These are phyloP conservation scores for Lagenidium giganteum DNA, from an alignment of 352 stramenopile genomes.

Conservation along the genomic window DNA sequence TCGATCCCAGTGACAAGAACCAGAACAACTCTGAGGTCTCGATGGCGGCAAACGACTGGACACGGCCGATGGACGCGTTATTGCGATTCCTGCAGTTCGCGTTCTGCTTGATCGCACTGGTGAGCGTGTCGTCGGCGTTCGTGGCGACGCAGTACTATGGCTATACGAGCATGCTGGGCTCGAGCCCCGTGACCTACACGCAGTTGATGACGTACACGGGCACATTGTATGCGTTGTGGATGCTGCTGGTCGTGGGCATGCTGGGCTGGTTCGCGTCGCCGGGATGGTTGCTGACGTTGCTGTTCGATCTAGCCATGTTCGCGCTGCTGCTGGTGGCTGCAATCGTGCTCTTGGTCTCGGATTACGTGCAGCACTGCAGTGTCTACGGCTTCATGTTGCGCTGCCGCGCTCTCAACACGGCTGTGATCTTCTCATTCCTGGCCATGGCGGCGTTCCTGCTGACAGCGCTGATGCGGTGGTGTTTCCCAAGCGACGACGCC, in stretches of 20 bases:
- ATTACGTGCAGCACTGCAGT: conserved; percentile 42
- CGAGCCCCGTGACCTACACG: conserved; percentile 29
- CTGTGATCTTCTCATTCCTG: conserved; percentile 49
- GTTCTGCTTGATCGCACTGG: conserved; percentile 38
- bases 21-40: too few relatives aligned
- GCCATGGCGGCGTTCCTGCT: conserved; percentile 33
- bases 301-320: conserved; percentile 36
- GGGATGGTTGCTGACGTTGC: conserved; percentile 23
- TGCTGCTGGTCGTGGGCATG: conserved; percentile 32
- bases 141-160: conserved; percentile 39
- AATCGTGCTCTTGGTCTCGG: conserved; percentile 43
- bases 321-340: conserved; percentile 39
- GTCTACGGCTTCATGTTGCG: conserved; percentile 52
- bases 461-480: conserved; percentile 37
- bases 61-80: conserved; percentile 22
- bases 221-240: conserved; percentile 40
- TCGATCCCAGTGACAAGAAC: too few relatives aligned
- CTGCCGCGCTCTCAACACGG: conserved; percentile 28
- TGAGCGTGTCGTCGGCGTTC: conserved; percentile 39
- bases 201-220: conserved; percentile 46
- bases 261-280: conserved; percentile 25
- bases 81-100: conserved; percentile 54
- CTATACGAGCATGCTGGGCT: conserved; percentile 51
- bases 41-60: too few relatives aligned
- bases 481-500: conserved; percentile 18